phyloP scores from a whole-genome alignment of 306 rosid genomes.

The Vigna mungo region DNA sequence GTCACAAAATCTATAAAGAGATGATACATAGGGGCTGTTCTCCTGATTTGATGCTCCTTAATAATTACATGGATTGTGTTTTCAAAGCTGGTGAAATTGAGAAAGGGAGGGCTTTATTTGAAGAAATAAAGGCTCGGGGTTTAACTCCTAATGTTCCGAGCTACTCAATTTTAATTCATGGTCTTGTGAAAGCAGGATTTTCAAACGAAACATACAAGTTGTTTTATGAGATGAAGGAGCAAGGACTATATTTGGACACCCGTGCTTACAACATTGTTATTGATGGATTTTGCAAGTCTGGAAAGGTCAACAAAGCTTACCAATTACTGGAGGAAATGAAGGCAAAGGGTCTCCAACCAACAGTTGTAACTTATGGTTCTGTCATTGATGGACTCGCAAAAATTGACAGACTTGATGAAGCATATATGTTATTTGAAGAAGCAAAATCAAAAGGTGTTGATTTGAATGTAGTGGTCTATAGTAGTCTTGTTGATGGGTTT shows the following conservation, averaged over 20 bases:
- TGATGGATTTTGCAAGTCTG: conserved; percentile 89
- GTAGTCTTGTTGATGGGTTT: conserved; percentile 91
- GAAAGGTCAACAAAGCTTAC: conserved; percentile 90
- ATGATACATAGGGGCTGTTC: conserved; percentile 73
- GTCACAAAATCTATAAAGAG: conserved; percentile 93
- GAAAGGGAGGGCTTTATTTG: conserved; percentile 84
- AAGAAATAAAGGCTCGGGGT: conserved; percentile 76
- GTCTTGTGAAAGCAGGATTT: conserved; percentile 87
- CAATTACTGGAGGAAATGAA: conserved; percentile 94
- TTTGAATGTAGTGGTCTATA: conserved; percentile 73
- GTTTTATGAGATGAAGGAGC: conserved; percentile 85
- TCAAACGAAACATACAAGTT: conserved; percentile 79
- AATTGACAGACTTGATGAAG: conserved; percentile 96
- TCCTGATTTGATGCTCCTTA: conserved; percentile 85
- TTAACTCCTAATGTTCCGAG: conserved; percentile 76
- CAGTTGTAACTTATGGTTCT: conserved; percentile 90
- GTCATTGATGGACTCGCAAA: conserved; percentile 91
- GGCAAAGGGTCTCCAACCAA: conserved; percentile 79
- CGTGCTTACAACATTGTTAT: conserved; percentile 86
- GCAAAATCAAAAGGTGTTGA: conserved; percentile 81
- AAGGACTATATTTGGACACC: conserved; percentile 79
- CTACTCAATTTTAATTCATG: conserved; percentile 87
- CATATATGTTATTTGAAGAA: conserved; percentile 96
- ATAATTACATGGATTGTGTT: conserved; percentile 92
- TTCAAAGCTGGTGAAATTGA: conserved; percentile 86